Base-by-base conservation (phyloP, 768 basidiomycete species). In the Mycena alexandri region DNA sequence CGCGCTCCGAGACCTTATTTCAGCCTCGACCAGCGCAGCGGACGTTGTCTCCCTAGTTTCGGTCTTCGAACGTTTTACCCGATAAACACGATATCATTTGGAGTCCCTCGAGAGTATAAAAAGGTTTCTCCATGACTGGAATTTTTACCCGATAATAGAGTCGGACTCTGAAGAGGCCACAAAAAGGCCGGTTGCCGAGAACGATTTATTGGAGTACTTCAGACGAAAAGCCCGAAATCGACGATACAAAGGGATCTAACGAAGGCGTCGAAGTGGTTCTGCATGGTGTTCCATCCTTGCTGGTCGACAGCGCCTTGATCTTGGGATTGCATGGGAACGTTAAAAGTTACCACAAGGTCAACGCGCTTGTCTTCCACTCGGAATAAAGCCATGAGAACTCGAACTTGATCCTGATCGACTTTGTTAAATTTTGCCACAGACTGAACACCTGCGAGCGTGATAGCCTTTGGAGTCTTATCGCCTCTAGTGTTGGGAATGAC, bases 301-400 rank as follows among this genome's bases (percentile, higher is more conserved):
- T 78, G 73, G n/a, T 73, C 77, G 43, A 86, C 82, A 57, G 79
- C 82, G 17, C 79, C 83, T 47, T 81, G 83, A 61, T 86, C 84
- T 17, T 78, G 77, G 13, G 87, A 79, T 51, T 75, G 75, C 44
- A 84, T 79, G 34, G 96, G 96, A 22, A 93, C 85, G 78, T 96
- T 98, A 75, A 91, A 90, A 19, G 93, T 92, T 67, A 93, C 84
- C 33, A 98, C 92, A 22, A 99, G 76, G 75, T 99, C 98, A 8
- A 91, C 86, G 38, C 83, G 82, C 77, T 93, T 93, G 24, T 80
- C 74, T 72, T 86, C 81, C 22, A 97, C 81, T 38, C 97, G 88
- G 81, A 90, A 98, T 14, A 99, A 84, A 7, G 91, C 94, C 75
- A 98, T 81, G 34, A 89, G 83, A 71, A 98, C 89, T 36, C 85